phyloP scores from a whole-genome alignment of 768 basidiomycete genomes.

The Lactarius trivialis region DNA sequence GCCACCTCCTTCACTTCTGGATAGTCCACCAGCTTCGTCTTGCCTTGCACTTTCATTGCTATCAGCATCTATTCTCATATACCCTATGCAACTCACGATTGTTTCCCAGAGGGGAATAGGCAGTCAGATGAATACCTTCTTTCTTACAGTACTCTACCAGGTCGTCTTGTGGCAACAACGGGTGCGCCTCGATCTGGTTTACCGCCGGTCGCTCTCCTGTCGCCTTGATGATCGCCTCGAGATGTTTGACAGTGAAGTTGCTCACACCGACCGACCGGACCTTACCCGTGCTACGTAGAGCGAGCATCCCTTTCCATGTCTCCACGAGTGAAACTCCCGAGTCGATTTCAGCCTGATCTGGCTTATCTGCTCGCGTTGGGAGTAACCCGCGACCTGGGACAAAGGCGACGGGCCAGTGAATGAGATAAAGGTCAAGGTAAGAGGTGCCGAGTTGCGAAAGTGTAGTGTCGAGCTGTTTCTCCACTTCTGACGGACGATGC shows the following conservation, averaged over 20 bases:
- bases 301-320: conserved; percentile 78
- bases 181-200: conserved; percentile 85
- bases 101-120: conserved; percentile 72
- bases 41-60: conserved; percentile 42
- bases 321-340: conserved; percentile 55
- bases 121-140: conserved; percentile 65
- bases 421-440: conserved; percentile 77
- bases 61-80: conserved; percentile 1
- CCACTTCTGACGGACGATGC: conserved; percentile 60
- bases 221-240: conserved; percentile 60
- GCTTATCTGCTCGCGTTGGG: conserved; percentile 44
- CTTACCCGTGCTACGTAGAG: conserved; percentile 61
- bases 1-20: conserved; percentile 57
- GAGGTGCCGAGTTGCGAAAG: conserved; percentile 62
- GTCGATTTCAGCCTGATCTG: conserved; percentile 50
- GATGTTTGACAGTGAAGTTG: conserved; percentile 64
- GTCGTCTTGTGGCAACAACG: conserved; percentile 68
- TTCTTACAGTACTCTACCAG: conserved; percentile 62
- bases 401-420: conserved; percentile 80
- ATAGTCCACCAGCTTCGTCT: conserved; percentile 64
- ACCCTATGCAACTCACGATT: conserved; percentile 44
- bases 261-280: conserved; percentile 72
- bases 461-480: conserved; percentile 71
- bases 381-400: conserved; percentile 43
- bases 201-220: conserved; percentile 68